Evolutionary conservation across 495 filamentous ascomycete species (phyloP), one percentile per base, ranked within the genome.

Genomic region (Aspergillus egyptiacus): DNA sequence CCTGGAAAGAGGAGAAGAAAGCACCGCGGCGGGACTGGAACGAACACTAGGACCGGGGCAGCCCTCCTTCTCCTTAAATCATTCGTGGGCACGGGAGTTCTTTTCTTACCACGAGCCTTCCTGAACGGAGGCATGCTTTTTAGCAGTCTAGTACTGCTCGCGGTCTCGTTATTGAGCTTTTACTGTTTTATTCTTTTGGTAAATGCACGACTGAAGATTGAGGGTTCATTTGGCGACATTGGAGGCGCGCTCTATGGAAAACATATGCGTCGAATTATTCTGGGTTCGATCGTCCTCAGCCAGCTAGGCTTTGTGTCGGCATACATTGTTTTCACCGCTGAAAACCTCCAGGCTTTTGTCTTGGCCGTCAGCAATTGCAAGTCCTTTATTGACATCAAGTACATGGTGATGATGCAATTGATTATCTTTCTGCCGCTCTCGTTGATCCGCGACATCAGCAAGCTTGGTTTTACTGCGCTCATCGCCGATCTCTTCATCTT

Each of bases 101-200:
- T 98, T 24, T 98, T 98, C 72, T 73, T 98, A 3, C 93, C 93
- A 0, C 82, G 88, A 51, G 93, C 93, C 11, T 88, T 91, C 66
- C 76, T 95, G 36, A 98, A 97, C 57, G 93, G 93, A 38, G 93
- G 93, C 46, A 96, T 98, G 89, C 69, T 97, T 32, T 98, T 98
- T 68, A 95, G 88, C 62, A 94, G 89, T 62, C 48, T 95, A 44
- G 88, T 97, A 25, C 76, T 98, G 11, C 71, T 98, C 14, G 79
- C 76, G 48, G 87, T 96, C 17, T 90, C 93, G 2, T 63, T 78
- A 3, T 68, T 98, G 44, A 94, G 87, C 59, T 97, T 93, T 67
- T 96, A 96, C 71, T 95, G 89, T 68, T 98, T 98, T 66, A 87
- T 97, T 11, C 73, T 97, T 17, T 78, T 98, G 15, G 89, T 96